Conservation (phyloP, 1,139 yeast genomes). For the Kodamaea anthophila region DNA sequence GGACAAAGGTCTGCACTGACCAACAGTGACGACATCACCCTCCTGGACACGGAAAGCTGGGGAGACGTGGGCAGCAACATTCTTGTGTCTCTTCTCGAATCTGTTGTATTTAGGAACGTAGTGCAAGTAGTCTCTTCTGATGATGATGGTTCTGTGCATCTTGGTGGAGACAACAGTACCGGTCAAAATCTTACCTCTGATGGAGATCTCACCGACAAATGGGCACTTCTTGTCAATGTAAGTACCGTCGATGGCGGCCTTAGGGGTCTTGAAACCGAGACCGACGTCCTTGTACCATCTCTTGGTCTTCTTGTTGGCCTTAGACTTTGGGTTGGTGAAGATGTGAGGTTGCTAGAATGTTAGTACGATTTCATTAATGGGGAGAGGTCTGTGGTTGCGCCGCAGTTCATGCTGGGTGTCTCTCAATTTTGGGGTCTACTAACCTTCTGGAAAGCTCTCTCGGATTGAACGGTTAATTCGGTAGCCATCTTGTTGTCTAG, state of each 20-base stretch:
- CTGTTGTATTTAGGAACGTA: slow-evolving; percentile 99
- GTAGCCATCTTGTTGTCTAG: slow-evolving; percentile 74
- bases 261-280: slow-evolving; percentile 99
- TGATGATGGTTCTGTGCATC: slow-evolving; percentile 99
- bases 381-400: not conserved
- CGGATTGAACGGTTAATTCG: slow-evolving; percentile 99
- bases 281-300: slow-evolving; percentile 99
- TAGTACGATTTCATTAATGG: slow-evolving; percentile 19
- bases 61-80: slow-evolving; percentile 98
- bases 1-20: slow-evolving; percentile 99
- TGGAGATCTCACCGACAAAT: slow-evolving; percentile 92
- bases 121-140: slow-evolving; percentile 99
- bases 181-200: slow-evolving; percentile 99
- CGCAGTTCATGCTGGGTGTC: not conserved
- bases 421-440: slow-evolving; percentile 25
- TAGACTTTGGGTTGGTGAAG: slow-evolving; percentile 99
- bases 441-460: slow-evolving; percentile 99
- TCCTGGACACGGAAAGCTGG: slow-evolving; percentile 99
- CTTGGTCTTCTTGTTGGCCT: slow-evolving; percentile 98
- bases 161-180: slow-evolving; percentile 99
- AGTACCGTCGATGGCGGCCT: slow-evolving; percentile 95
- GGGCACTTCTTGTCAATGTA: slow-evolving; percentile 99
- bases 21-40: slow-evolving; percentile 99
- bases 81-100: slow-evolving; percentile 99
- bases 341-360: slow-evolving; percentile 95